Conservation (phyloP, 441 rosid species). For the Bocquillonia castaneifolia region DNA sequence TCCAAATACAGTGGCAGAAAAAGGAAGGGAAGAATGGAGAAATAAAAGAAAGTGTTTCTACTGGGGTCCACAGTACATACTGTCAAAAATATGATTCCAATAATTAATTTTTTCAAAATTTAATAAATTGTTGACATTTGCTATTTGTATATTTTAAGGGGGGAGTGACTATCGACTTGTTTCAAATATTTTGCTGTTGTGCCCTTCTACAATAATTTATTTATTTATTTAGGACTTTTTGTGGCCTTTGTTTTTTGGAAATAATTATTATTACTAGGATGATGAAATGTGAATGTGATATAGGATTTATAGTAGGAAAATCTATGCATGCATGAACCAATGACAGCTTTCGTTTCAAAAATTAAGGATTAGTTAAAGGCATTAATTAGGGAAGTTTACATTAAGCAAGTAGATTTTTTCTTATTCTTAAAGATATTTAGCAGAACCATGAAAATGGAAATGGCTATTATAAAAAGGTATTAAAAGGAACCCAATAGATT, state of each 20-base stretch:
- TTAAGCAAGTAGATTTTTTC: background rate
- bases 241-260: too few relatives aligned
- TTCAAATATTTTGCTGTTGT: background rate
- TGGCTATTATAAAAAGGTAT: too few relatives aligned
- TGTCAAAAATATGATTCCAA: too few relatives aligned
- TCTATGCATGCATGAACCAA: conserved; percentile 4
- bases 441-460: background rate
- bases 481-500: too few relatives aligned
- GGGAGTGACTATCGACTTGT: background rate
- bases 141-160: too few relatives aligned
- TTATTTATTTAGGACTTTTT: too few relatives aligned
- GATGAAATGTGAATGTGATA: too few relatives aligned
- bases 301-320: background rate
- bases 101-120: too few relatives aligned
- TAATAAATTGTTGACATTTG: too few relatives aligned
- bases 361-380: conserved; percentile 11
- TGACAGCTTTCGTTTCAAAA: conserved; percentile 4
- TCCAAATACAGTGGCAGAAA: background rate
- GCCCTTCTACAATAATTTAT: background rate
- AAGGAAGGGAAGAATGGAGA: conserved; percentile 11
- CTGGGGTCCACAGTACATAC: conserved; percentile 20
- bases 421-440: background rate
- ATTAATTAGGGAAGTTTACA: background rate
- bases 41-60: conserved; percentile 22
- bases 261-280: too few relatives aligned